Percentiles rank a stretch among this genome's conserved stretches.
Conservation (phyloP, 306 rosid genomes). For the Lathyrus tuberosus region DNA sequence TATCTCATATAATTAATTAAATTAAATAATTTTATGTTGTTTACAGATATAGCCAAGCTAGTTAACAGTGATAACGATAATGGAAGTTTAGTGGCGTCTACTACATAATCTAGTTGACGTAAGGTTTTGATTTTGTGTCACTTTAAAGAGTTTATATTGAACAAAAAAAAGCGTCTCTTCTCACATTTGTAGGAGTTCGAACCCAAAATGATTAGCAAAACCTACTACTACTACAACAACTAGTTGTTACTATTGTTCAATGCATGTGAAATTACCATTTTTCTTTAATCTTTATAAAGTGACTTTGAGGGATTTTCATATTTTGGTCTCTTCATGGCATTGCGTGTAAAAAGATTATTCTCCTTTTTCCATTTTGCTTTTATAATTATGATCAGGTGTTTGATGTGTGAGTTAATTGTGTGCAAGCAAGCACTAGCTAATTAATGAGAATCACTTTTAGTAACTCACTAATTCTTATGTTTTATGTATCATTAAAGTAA, state of each 20-base stretch:
- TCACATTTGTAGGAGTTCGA: slow-evolving; percentile 11
- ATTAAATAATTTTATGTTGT: neutral
- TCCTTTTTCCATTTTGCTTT: neutral
- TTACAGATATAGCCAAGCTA: neutral
- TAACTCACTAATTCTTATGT: neutral
- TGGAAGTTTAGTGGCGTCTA: slow-evolving; percentile 20
- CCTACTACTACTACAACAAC: neutral
- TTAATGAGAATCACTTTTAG: slow-evolving; percentile 4
- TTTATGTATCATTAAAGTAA: too few relatives aligned
- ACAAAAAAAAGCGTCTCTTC: neutral
- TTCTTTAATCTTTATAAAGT: slow-evolving; percentile 3
- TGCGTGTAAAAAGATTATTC: slow-evolving; percentile 13
- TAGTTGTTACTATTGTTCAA: slow-evolving; percentile 4
- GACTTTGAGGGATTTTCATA: slow-evolving; percentile 1
- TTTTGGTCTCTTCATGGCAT: neutral
- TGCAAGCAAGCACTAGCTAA: slow-evolving; percentile 20
- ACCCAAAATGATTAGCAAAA: slow-evolving; percentile 17
- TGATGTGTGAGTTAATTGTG: slow-evolving; percentile 23
- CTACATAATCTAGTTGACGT: slow-evolving; percentile 9
- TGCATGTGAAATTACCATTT: slow-evolving; percentile 14
- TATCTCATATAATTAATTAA: neutral
- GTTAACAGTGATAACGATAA: neutral
- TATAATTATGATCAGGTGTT: neutral
- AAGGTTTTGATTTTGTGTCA: slow-evolving; percentile 1
- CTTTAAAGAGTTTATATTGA: slow-evolving; percentile 10